These are phyloP conservation scores for Cryphonectria naterciae DNA, from an alignment of 2,329 filamentous ascomycete species.

Conservation along the genomic window DNA sequence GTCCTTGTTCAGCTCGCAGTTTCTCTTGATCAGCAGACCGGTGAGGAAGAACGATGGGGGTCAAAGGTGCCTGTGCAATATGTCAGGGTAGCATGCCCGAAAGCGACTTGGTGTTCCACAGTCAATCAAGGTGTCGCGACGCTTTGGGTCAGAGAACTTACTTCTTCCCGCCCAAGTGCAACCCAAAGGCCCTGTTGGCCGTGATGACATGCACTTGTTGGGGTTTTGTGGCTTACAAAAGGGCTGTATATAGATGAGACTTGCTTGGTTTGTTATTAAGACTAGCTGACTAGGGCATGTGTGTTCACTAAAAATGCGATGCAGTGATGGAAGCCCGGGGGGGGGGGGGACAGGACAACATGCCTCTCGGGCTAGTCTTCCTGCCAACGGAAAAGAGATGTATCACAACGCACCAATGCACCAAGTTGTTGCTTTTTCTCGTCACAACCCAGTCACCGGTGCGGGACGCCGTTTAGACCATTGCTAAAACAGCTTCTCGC, in stretches of 20 bases:
- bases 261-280: neutral
- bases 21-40: constrained; percentile 4
- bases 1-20: neutral
- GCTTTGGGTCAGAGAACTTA: neutral
- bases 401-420: neutral
- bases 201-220: neutral
- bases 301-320: neutral
- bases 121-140: neutral
- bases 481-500: neutral
- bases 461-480: neutral
- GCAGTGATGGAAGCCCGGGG: neutral
- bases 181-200: neutral
- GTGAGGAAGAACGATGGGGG: neutral
- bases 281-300: neutral
- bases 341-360: neutral
- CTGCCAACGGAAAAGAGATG: neutral
- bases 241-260: constrained; percentile 2
- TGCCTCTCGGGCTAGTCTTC: neutral
- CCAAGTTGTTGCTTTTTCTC: neutral
- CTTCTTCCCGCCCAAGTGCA: neutral
- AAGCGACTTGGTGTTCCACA: neutral
- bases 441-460: neutral
- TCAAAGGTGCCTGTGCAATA: neutral
- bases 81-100: neutral
- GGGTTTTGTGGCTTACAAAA: neutral